Base-by-base conservation (phyloP, 2,329 filamentous ascomycete genomes). In the Elsinoe batatas region DNA sequence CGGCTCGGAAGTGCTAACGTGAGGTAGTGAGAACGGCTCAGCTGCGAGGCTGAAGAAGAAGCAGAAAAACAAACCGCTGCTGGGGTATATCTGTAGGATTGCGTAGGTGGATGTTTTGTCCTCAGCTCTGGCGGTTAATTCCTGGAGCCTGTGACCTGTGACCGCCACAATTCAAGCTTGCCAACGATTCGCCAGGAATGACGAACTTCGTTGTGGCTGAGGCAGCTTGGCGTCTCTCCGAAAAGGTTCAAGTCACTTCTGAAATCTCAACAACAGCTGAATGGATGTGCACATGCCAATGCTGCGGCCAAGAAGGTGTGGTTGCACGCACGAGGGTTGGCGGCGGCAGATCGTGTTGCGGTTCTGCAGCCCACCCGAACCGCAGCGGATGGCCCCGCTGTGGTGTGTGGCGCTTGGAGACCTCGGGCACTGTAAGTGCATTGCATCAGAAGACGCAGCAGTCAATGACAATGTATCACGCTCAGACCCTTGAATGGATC, bases 101-200 rank as follows among this genome's bases (percentile, higher is more conserved):
- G 44, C 44, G 44, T 49, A 49, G 44, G 30, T 49, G 44, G 44
- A 18, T 49, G 26, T 35, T 18, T 33, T 35, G 26, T 44, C 26
- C 44, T 33, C 35, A 49, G 44, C 26, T 33, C 44, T 49, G 44
- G 44, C 44, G 44, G 18, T 49, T 49, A 49, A 49, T 49, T 49
- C 26, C 44, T 49, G 44, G 33, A 49, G 44, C 26, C 44, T 49
- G 44, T 42, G 20, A 22, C 40, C 26, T 26, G 40, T 49, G 44
- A 49, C 44, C 44, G 44, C 44, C 44, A 33, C 44, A 26, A 49
- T 12, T 15, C 40, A 44, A 49, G 44, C 44, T 49, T 49, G 44
- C n/a, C 33, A 22, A 13, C 30, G 44, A 49, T 49, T 49, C 26
- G 43, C 43, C 26, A 15, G 17, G 22, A 49, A 49, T 49, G 26